Percentiles rank a stretch among this genome's conserved stretches.
Conservation (phyloP, 495 filamentous ascomycete species). For the Trichoderma reesei region DNA sequence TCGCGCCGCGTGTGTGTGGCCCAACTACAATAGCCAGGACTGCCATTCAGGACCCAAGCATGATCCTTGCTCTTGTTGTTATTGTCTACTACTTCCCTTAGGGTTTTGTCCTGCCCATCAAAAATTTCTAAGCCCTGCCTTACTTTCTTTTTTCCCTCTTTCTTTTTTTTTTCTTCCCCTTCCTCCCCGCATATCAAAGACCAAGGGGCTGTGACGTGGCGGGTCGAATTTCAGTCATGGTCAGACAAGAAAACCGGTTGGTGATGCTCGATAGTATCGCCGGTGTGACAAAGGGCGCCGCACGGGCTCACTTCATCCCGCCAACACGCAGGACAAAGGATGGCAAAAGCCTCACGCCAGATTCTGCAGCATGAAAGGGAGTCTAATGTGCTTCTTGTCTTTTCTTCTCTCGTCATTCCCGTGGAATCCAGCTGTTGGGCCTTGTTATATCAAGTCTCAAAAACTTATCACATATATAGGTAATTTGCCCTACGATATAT, state of each 20-base stretch:
- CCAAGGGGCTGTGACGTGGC: neutral
- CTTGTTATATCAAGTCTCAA: no score
- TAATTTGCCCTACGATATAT: no score
- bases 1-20: no score
- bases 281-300: neutral
- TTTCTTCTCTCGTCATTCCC: neutral
- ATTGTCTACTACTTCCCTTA: no score
- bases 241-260: no score
- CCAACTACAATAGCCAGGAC: no score
- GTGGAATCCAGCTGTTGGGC: no score
- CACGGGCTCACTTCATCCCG: neutral
- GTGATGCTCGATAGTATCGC: neutral
- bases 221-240: neutral
- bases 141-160: neutral
- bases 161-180: neutral
- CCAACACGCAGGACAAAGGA: neutral
- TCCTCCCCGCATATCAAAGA: neutral
- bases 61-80: no score
- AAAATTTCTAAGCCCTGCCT: no score
- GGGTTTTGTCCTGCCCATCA: no score
- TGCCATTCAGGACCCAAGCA: no score
- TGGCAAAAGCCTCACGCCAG: neutral
- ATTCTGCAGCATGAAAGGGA: neutral
- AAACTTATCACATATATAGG: no score
- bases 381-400: neutral